A percentile compares a stretch with the other conserved stretches of the same genome.
Conservation (phyloP, 768 basidiomycete genomes). For the Leucocoprinus leucothites region DNA sequence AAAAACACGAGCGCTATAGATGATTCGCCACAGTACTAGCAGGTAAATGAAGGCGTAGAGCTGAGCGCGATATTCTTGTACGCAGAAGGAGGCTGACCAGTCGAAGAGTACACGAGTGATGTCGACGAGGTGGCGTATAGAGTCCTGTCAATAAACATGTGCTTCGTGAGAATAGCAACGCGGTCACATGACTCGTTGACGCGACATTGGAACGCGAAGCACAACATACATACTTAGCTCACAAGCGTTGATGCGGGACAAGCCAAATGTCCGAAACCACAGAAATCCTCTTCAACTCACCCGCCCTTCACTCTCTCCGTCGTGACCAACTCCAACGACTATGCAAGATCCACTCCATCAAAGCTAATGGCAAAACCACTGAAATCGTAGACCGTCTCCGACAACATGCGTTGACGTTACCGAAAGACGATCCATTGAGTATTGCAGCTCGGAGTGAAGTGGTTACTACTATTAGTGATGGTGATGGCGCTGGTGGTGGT, state of each 20-base stretch:
- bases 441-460: conserved; percentile 52
- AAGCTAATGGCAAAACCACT: conserved; percentile 75
- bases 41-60: no score
- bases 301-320: conserved; percentile 79
- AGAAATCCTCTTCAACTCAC: conserved; percentile 80
- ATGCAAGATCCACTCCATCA: conserved; percentile 80
- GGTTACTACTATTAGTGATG: background rate
- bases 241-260: background rate
- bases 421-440: conserved; percentile 52
- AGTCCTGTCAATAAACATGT: background rate
- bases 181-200: conserved; percentile 7
- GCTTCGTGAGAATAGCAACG: background rate
- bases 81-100: no score
- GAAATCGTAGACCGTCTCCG: conserved; percentile 71
- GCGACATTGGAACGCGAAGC: background rate
- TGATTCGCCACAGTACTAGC: no score
- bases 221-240: no score
- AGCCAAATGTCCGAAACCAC: conserved; percentile 70
- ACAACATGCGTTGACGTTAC: conserved; percentile 62
- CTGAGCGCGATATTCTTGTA: no score
- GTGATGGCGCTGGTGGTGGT: conserved; percentile 15
- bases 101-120: no score
- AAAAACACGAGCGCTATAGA: no score
- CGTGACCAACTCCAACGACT: conserved; percentile 82
- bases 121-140: no score